Evolutionary conservation across 1,139 yeast genomes (phyloP), one percentile per base, ranked within the genome.

Genomic region (Scheffersomyces illinoinensis): DNA sequence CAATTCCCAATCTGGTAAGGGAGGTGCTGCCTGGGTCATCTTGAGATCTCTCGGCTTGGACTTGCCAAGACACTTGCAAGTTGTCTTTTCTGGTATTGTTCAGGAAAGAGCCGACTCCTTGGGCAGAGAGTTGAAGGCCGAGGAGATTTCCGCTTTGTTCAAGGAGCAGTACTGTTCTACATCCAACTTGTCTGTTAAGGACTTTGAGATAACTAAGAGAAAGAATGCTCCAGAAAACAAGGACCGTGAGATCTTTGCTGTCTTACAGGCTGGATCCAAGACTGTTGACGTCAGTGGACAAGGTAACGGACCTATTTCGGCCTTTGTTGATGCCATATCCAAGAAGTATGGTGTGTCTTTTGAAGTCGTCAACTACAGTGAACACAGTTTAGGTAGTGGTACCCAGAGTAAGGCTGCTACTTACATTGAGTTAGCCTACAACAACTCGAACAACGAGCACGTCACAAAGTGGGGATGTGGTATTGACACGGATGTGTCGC

Each of bases 11-110:
- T 78, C 83, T 33, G 85, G 85, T 61, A 81, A 81, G 69, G 85
- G 85, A 61, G 85, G 85, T 58, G 76, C 83, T 50, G 84, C 85
- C 8, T 81, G 85, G 85, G 81, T 81, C 54, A 76, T 81, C 59
- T 77, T 81, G 66, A 70, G 84, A 65, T 74, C 80, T 18, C 72
- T 81, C 62, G 84, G 82, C 59, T 76, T 81, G 66, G 84, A 81
- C 68, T 75, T 81, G 66, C 85, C 85, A 57, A 75, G 84, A 70
- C 72, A 73, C 50, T 73, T 81, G 64, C 85, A 81, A 72, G 79
- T 81, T 52, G 72, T 72, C 50, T 81, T 79, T 66, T 77, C 82
- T 10, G 64, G 68, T 49, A 69, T 79, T 53, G 83, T 81, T 21
- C 85, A 81, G 68, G 53, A 59, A 47, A 69, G 67, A 61, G 85